Percentiles rank a stretch among this genome's conserved stretches.
These are phyloP conservation scores for Lachnellula arida DNA, from an alignment of 2,329 filamentous ascomycete species.

Conservation along the genomic window DNA sequence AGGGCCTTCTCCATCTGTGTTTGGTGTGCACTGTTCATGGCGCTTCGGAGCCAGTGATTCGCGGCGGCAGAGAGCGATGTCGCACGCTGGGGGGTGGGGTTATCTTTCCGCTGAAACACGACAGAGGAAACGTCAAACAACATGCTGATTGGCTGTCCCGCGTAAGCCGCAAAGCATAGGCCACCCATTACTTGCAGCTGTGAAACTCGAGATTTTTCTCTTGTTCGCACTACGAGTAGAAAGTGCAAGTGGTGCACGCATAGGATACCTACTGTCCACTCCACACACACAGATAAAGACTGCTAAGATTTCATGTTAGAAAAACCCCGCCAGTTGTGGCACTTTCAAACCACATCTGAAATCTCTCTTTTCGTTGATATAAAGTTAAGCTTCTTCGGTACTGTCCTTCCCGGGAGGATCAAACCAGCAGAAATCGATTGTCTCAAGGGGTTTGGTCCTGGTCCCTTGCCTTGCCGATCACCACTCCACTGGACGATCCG, in stretches of 20 bases:
- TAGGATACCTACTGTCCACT: no score
- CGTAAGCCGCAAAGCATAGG: not conserved
- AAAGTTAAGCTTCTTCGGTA: no score
- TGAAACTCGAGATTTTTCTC: conserved; percentile 1
- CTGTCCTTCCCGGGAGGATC: no score
- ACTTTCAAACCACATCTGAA: not conserved
- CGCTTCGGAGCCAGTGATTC: not conserved
- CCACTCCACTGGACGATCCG: no score
- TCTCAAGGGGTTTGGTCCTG: no score
- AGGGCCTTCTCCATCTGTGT: not conserved
- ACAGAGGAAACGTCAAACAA: not conserved
- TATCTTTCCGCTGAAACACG: not conserved
- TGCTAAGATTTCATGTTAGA: not conserved
- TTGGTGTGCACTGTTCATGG: not conserved
- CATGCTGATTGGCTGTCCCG: not conserved
- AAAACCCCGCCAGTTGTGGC: not conserved
- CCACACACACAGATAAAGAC: no score
- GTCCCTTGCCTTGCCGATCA: no score
- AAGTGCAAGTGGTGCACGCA: no score
- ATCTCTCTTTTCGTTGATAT: no score
- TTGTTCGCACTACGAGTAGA: no score
- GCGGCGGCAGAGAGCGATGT: not conserved
- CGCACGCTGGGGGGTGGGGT: no score
- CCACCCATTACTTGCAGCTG: not conserved
- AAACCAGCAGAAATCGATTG: no score